Conservation (phyloP, 805 yeast genomes). For the Candida sphagnicola region DNA sequence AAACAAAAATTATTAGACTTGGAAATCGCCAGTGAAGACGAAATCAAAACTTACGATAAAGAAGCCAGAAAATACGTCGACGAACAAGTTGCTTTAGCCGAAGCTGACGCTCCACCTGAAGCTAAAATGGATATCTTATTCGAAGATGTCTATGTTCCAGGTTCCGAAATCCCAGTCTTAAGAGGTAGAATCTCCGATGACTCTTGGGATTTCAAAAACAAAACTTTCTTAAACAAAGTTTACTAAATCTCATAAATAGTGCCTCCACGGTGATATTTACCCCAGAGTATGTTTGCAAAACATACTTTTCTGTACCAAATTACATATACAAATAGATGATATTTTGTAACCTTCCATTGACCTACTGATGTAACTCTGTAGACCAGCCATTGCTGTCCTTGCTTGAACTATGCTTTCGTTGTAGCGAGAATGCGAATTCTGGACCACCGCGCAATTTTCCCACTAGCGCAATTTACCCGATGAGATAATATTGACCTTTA, state of each 20-base stretch:
- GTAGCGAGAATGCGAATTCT: too few species aligned
- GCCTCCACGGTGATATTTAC: too few species aligned
- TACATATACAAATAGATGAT: not conserved
- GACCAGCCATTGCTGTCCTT: too few species aligned
- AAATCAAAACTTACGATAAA: slow-evolving; percentile 91
- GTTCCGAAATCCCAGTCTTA: slow-evolving; percentile 85
- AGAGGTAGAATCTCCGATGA: slow-evolving; percentile 98
- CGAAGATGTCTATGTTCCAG: slow-evolving; percentile 95
- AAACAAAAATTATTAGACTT: slow-evolving; percentile 81
- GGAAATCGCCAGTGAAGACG: slow-evolving; percentile 88
- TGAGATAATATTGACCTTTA: too few species aligned
- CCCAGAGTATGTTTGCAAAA: too few species aligned
- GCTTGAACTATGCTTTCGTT: too few species aligned
- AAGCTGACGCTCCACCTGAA: slow-evolving; percentile 91
- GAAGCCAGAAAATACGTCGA: slow-evolving; percentile 94
- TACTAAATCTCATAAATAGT: slow-evolving; percentile 22
- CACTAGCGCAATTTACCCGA: too few species aligned
- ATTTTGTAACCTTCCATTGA: too few species aligned
- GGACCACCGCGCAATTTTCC: too few species aligned
- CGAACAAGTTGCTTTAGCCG: slow-evolving; percentile 91
- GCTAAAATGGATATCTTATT: slow-evolving; percentile 91
- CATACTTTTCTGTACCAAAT: not conserved
- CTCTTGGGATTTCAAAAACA: slow-evolving; percentile 75
- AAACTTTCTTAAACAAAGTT: slow-evolving; percentile 43
- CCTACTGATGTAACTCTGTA: too few species aligned